Base-by-base conservation (phyloP, 2,329 filamentous ascomycete species). In the Monosporascus sp. region DNA sequence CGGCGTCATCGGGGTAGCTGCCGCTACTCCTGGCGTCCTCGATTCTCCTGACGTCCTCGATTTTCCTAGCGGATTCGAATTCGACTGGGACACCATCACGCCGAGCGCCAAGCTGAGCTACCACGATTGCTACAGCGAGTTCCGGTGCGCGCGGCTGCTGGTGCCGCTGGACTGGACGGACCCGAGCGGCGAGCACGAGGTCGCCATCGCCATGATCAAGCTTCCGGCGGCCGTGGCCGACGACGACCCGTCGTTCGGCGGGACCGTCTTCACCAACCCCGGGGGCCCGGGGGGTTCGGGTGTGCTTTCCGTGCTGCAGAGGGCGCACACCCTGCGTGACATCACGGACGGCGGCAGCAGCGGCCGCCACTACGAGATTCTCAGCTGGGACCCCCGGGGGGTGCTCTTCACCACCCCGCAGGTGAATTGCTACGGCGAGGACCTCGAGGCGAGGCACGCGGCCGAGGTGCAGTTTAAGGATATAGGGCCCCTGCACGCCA, bases 311-410 rank as follows among this genome's bases (percentile, higher is more conserved):
- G 34, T 70, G 6, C 58, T 68, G 7, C 3, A 5, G 1, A 39
- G 25, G 3, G 73, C 66, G n/a, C 52, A 47, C 2, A 20, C 49
- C n/a, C 53, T 75, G 11, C 73, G 68, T 44, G 54, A 25, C 1
- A 58, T 64, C 3, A 52, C 64, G 2, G 62, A 46, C 17, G n/a
- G 39, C 20, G 17, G 22, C 9, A 52, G 62, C 39, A 59, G 58
- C 15, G 53, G 58, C 11, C 63, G 62, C 6, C 70, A 73, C 54
- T 74, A 74, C 42, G 72, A 74, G 51, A 65, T 76, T 17, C 56
- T 77, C 5, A 69, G 69, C 6, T 77, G 74, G 55, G 75, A 78
- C 55, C 74, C 75, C 0, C 69, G 75, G 5, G 75, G 74, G 22
- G 55, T 76, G 5, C 67, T 63, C 2, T 58, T 64, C 51, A 72